Evolutionary conservation across 495 filamentous ascomycete species (phyloP).

Genomic region (Penicillium chermesinum): DNA sequence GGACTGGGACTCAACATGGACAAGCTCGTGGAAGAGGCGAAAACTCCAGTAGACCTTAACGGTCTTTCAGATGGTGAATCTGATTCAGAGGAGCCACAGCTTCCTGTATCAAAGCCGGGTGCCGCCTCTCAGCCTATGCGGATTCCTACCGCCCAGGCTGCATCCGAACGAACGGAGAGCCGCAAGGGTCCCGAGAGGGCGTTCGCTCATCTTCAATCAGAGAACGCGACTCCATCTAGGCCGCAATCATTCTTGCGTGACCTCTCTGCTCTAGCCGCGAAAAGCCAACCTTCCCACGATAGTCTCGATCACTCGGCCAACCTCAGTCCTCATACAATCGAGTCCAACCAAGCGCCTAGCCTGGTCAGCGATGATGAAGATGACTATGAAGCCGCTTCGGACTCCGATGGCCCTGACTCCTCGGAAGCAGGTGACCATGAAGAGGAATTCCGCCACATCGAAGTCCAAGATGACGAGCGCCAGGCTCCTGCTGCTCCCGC

Average conservation of each 20-base stretch:
- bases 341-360: constrained; percentile 76
- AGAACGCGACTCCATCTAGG: constrained; percentile 32
- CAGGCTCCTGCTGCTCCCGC: constrained; percentile 27
- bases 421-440: constrained; percentile 44
- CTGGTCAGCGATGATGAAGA: constrained; percentile 83
- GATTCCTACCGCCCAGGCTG: constrained; percentile 50
- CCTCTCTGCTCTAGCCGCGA: constrained; percentile 16
- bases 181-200: constrained; percentile 48
- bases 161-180: constrained; percentile 47
- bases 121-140: constrained; percentile 49
- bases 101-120: constrained; percentile 40
- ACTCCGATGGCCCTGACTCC: constrained; percentile 42
- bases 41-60: constrained; percentile 16
- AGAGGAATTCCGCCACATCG: constrained; percentile 46
- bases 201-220: constrained; percentile 11
- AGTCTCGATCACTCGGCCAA: constrained; percentile 51
- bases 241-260: constrained; percentile 26
- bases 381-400: constrained; percentile 55
- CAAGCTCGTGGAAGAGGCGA: constrained; percentile 40
- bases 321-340: constrained; percentile 72
- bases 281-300: constrained; percentile 36
- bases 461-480: constrained; percentile 50
- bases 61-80: constrained; percentile 52
- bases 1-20: constrained; percentile 60
- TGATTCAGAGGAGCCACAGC: constrained; percentile 42